phyloP scores from a whole-genome alignment of 1,284 basidiomycete genomes.

The Erythrobasidium hasegawianum region DNA sequence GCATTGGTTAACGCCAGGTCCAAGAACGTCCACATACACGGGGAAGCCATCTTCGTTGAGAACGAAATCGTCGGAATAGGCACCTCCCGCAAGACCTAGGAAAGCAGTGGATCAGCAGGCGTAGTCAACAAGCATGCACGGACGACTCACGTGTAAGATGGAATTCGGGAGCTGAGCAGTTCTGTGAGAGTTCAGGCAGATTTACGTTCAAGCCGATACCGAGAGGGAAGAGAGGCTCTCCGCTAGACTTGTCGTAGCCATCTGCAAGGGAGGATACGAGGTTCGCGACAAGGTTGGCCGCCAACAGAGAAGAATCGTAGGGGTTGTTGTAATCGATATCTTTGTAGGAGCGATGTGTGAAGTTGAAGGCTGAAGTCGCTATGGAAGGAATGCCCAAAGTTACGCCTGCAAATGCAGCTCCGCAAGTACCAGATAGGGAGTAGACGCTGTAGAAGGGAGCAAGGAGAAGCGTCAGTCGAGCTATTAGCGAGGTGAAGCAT shows the following conservation, averaged over 20 bases:
- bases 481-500: neutral
- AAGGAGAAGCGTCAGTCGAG: conserved; percentile 35
- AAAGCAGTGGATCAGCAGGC: conserved; percentile 31
- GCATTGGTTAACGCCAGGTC: conserved; percentile 43
- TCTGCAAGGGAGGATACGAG: conserved; percentile 41
- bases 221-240: conserved; percentile 39
- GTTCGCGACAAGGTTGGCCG: conserved; percentile 43
- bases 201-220: conserved; percentile 45
- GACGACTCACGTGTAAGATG: conserved; percentile 32
- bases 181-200: conserved; percentile 36
- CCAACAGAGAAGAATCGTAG: conserved; percentile 41
- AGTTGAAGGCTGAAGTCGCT: conserved; percentile 43
- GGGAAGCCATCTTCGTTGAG: conserved; percentile 43
- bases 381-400: conserved; percentile 43
- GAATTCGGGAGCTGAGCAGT: conserved; percentile 35
- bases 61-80: conserved; percentile 41
- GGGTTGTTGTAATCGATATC: conserved; percentile 39
- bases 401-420: conserved; percentile 42
- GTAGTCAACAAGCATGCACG: neutral
- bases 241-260: conserved; percentile 30
- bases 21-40: conserved; percentile 38
- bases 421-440: conserved; percentile 45
- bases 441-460: conserved; percentile 35
- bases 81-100: conserved; percentile 44
- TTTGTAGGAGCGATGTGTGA: conserved; percentile 38